Base-by-base conservation (phyloP, 2,329 filamentous ascomycete genomes). In the Macrophomina pseudophaseolina region DNA sequence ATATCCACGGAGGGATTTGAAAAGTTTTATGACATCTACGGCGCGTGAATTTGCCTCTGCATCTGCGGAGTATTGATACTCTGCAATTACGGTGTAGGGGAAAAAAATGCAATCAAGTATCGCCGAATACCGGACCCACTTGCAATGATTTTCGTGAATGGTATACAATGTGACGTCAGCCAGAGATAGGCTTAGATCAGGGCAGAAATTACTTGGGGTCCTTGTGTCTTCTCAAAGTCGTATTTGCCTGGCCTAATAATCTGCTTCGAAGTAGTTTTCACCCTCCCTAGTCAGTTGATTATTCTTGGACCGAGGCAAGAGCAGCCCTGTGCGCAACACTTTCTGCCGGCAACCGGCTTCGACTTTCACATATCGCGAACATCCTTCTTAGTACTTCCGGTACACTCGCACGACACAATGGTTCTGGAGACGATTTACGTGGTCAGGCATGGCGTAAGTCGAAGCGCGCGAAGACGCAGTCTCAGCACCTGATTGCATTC, bases 371-470 rank as follows among this genome's bases (percentile, higher is more conserved):
- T 48, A 7, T 60, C 56, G 30, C 40, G 56, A 60, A 48, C 56
- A 23, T 30, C 28, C 56, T 44, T 16, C 38, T 32, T 33, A 48
- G 40, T 11, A 33, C 40, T 18, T 5, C 28, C 28, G 28, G 8
- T 16, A 33, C 6, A 46, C 18, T 18, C 35, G 30, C 56, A 46
- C 40, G 30, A 49, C 64, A 59, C 53, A 49, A 79, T 79, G 77
- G 75, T 78, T 40, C 70, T 85, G 67, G 81, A 85, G 72, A 76
- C 76, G 12, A 81, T 85, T 67, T 84, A 84, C 72, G 76, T 84
- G 63, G 79, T 83, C 32, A 75, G 83, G 59, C 83, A 85, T 72
- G 83, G 81, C 35, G 82, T 84, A 81, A 76, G 82, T 83, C 28
- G 12, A 46, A 54, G 32, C n/a, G 44, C 59, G 46, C 35, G 12